A percentile compares a stretch with the other conserved stretches of the same genome.
Evolutionary conservation across 1,284 basidiomycete species (phyloP).

Genomic region (Rhizopogon hawkerae): DNA sequence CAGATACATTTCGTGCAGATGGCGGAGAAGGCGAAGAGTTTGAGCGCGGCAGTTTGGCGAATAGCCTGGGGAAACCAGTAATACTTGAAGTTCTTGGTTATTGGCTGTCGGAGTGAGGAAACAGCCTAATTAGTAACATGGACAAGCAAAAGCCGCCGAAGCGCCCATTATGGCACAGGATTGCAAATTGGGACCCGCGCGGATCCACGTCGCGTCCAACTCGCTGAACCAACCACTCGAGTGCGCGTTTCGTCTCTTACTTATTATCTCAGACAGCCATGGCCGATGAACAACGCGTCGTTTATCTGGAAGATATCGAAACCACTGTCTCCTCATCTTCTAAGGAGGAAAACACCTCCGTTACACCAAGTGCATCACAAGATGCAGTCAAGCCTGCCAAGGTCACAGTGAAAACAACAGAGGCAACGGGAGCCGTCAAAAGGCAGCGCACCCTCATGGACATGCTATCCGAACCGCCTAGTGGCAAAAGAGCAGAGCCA

Average conservation of each 20-base stretch:
- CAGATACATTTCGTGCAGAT: constrained; percentile 34
- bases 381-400: constrained; percentile 8
- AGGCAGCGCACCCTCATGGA: constrained; percentile 59
- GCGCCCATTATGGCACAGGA: background rate
- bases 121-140: background rate
- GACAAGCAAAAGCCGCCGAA: constrained; percentile 8
- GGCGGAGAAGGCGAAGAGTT: constrained; percentile 69
- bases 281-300: constrained; percentile 29
- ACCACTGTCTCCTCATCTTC: constrained; percentile 7
- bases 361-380: constrained; percentile 15
- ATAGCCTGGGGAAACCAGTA: constrained; percentile 1
- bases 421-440: constrained; percentile 34
- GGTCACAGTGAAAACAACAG: constrained; percentile 14
- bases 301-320: constrained; percentile 56
- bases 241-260: constrained; percentile 5
- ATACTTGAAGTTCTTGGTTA: background rate
- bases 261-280: constrained; percentile 21
- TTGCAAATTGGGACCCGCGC: background rate
- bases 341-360: constrained; percentile 7
- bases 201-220: background rate
- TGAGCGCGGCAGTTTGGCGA: constrained; percentile 64
- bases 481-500: constrained; percentile 23
- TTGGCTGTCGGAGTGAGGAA: background rate
- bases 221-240: background rate
- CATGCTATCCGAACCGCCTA: constrained; percentile 44